Evolutionary conservation across 176 grass and related monocot species (phyloP), one percentile per base, ranked within the genome.

Genomic region (Elymus sibiricus): DNA sequence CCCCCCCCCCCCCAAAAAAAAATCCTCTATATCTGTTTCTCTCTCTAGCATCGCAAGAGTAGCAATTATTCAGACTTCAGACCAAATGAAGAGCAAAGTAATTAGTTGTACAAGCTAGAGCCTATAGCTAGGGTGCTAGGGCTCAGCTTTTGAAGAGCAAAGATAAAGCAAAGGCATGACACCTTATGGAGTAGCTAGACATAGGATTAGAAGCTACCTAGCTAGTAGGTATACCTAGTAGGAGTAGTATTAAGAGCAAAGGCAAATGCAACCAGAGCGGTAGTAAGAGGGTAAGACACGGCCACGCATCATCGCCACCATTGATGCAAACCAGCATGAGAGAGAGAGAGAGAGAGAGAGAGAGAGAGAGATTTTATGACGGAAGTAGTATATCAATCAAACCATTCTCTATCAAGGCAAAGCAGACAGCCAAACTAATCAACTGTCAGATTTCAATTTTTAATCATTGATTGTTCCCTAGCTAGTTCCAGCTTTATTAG

Each of bases 61-160:
- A 43, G 47, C 47, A 81, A 91, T 85, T 59, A 85, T 88, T 88
- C 76, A 73, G 32, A 79, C 64, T 83, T 87, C 74, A 76, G 47
- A 85, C 27, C 28, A 87, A 88, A 84, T 34, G 63, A 38, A 64
- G 72, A 77, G 63, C 28, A 55, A 78, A 77, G 31, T 28, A 28
- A 77, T 55, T 76, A 43, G 49, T 58, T 58, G 55, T 74, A 79
- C 43, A 11, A 31, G 76, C 59, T 42, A 56, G 43, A 76, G 72
- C 15, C 43, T n/a, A 74, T 43, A 61, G 81, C 65, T 85, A 81
- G 65, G 34, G 13, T 26, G 5, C 58, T 91, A 90, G 90, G 86
- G 90, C 86, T 91, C 90, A 91, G 82, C 86, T 91, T 91, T 91
- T 91, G 86, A 88, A 90, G 73, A 78, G 38, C 74, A 90, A 91